Evolutionary conservation across 257 asterid genomes (phyloP).

Genomic region (Nicotiana knightiana): DNA sequence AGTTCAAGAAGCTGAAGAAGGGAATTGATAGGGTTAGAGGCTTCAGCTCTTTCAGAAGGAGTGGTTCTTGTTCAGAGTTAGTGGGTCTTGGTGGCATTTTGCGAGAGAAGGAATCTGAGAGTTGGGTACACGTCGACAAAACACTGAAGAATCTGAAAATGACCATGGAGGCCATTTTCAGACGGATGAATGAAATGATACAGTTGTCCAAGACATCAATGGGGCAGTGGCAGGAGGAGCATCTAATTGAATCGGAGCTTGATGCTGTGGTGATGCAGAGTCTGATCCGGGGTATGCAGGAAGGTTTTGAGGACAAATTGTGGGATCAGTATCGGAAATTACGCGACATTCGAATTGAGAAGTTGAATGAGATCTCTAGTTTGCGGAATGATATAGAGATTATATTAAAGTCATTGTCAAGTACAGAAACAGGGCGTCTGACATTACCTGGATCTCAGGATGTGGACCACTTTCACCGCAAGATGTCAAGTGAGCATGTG

Average conservation of each 20-base stretch:
- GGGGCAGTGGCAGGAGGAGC: conserved; percentile 37
- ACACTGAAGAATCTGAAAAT: conserved; percentile 38
- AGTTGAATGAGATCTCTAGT: conserved; percentile 49
- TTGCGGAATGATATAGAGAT: conserved; percentile 51
- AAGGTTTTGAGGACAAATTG: conserved; percentile 40
- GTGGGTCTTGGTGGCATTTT: conserved; percentile 52
- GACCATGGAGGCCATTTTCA: conserved; percentile 36
- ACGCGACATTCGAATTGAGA: conserved; percentile 43
- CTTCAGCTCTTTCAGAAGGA: conserved; percentile 33
- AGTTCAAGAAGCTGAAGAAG: conserved; percentile 44
- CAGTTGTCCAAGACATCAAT: conserved; percentile 31
- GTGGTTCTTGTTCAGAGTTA: conserved; percentile 49
- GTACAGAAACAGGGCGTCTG: conserved; percentile 40
- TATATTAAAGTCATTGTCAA: conserved; percentile 48
- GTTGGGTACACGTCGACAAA: conserved; percentile 33
- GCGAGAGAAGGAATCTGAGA: conserved; percentile 38
- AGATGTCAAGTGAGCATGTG: conserved; percentile 35
- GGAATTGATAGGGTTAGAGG: conserved; percentile 39
- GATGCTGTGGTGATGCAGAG: conserved; percentile 52
- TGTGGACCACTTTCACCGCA: conserved; percentile 43
- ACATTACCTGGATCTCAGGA: conserved; percentile 61
- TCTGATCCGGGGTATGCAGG: conserved; percentile 31
- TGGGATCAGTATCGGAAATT: conserved; percentile 36
- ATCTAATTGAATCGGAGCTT: conserved; percentile 29
- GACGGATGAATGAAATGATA: conserved; percentile 31